Evolutionary conservation across 495 filamentous ascomycete species (phyloP), one percentile per base, ranked within the genome.

Genomic region (Aspergillus wentii): DNA sequence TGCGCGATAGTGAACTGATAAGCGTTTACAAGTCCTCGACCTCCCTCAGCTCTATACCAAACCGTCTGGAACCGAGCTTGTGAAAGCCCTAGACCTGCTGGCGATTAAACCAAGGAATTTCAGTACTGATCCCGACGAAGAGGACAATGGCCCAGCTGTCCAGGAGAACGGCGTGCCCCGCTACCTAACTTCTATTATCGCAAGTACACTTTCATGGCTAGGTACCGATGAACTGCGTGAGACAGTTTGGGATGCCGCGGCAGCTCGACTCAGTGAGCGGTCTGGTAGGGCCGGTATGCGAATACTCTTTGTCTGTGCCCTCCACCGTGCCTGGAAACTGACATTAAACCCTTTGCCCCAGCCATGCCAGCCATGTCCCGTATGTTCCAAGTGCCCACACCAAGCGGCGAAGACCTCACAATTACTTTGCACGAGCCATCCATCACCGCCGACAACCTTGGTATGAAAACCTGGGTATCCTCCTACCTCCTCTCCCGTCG

Each of bases 401-500:
- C 52, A 14, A 50, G 53, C 14, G 62, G 57, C 33, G 72, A 85
- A 44, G 72, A 82, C 25, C 60, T 94, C 34, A 66, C 71, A 11
- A 76, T 98, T 27, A 71, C 71, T 22, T 76, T 98, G 13, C 76
- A 90, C 44, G 92, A 98, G 52, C 92, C 92, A 0, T 79, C 88
- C 2, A 62, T 95, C 35, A 94, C 86, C 0, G 78, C 82, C 3
- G 92, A 95, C 57, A 83, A 90, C 39, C 74, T 96, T 11, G 92
- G 92, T 8, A 74, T 88, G 51, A 96, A 96, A 54, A 96, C 90
- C 0, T 95, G 90, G 90, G 79, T 85, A 0, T 87, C 87, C 0
- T 88, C 88, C 0, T 92, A 86, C 54, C 74, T 94, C 3, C 81
- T 98, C 13, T 84, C 92, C 0, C 85, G 80, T 46, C 80, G 82